phyloP scores from a whole-genome alignment of 2,329 filamentous ascomycete species.

The Phialemonium atrogriseum region DNA sequence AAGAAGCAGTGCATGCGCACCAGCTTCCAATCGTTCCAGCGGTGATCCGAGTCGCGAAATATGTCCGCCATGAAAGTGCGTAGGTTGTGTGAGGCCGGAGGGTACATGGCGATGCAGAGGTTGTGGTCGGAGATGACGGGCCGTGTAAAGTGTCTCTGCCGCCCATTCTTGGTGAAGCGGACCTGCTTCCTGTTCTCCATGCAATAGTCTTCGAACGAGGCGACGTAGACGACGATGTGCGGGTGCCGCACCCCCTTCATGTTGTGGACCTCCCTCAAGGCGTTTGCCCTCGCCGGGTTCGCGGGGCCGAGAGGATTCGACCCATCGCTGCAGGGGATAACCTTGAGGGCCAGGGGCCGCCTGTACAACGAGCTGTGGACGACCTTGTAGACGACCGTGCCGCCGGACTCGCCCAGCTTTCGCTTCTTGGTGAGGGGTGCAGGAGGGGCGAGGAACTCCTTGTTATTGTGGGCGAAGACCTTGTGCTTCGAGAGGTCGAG shows the following conservation, averaged over 20 bases:
- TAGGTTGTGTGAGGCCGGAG: conserved; percentile 15
- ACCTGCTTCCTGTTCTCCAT: conserved; percentile 10
- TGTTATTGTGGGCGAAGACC: conserved; percentile 14
- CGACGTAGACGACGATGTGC: conserved; percentile 18
- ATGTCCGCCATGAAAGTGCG: conserved; percentile 14
- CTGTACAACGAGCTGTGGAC: conserved; percentile 8
- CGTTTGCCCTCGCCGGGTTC: conserved; percentile 12
- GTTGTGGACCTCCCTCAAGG: conserved; percentile 14
- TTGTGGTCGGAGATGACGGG: conserved; percentile 16
- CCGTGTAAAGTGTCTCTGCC: no score
- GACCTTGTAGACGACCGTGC: conserved; percentile 16
- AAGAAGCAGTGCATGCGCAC: conserved; percentile 16
- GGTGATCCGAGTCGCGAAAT: conserved; percentile 3
- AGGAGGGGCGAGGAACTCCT: conserved; percentile 14
- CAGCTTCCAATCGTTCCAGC: conserved; percentile 8
- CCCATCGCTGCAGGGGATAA: conserved; percentile 15
- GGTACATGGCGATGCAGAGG: conserved; percentile 18
- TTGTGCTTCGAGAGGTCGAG: conserved; percentile 16
- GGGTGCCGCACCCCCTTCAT: conserved; percentile 14
- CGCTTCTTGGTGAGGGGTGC: conserved; percentile 11
- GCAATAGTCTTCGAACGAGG: conserved; percentile 17
- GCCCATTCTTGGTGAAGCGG: no score
- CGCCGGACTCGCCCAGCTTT: conserved; percentile 14
- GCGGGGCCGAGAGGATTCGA: conserved; percentile 12
- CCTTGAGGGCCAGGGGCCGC: conserved; percentile 15